Evolutionary conservation across 2,329 filamentous ascomycete genomes (phyloP), one percentile per base, ranked within the genome.

Genomic region (Ophiocordyceps camponoti-leonardi): DNA sequence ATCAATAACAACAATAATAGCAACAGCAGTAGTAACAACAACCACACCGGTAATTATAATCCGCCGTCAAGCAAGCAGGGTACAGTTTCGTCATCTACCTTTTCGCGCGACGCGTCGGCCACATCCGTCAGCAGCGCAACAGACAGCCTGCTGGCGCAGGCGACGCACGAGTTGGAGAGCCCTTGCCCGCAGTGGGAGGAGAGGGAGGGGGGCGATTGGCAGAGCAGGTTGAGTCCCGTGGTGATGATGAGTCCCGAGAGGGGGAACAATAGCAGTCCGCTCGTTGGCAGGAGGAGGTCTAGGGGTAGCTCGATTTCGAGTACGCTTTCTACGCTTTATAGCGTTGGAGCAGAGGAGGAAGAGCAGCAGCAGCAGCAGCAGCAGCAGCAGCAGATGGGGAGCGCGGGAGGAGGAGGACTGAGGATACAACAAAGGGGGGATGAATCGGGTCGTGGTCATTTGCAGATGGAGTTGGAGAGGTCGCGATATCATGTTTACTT

Each of bases 251-350:
- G 39, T 2, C 51, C 51, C 0, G 47, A 52, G 16, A 49, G 37
- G 37, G 37, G 12, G 3, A 41, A 7, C n/a, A 14, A 14, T n/a
- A 12, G 16, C 13, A 19, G 40, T 20, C 7, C 20, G 5, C 16
- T 16, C 35, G 16, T 19, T 6, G 20, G 16, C 19, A 23, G 56
- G 46, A 56, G 54, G n/a, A 47, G 44, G 5, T 69, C 67, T 0
- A 47, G 55, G 4, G 60, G 64, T 4, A 73, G 68, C 49, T 62
- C 69, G 10, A 58, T 64, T 14, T 75, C 71, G 0, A 75, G 71
- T 37, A 67, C 71, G 2, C 59, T 77, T 6, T 77, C 73, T 4
- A 77, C 73, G 0, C 55, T 77, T 6, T 75, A 75, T 49, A 76
- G 72, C 47, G 69, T 68, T 43, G 70, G 72, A 28, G 71, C 74